Base-by-base conservation (phyloP, 2,329 filamentous ascomycete species). In the Fusarium xyrophilum region DNA sequence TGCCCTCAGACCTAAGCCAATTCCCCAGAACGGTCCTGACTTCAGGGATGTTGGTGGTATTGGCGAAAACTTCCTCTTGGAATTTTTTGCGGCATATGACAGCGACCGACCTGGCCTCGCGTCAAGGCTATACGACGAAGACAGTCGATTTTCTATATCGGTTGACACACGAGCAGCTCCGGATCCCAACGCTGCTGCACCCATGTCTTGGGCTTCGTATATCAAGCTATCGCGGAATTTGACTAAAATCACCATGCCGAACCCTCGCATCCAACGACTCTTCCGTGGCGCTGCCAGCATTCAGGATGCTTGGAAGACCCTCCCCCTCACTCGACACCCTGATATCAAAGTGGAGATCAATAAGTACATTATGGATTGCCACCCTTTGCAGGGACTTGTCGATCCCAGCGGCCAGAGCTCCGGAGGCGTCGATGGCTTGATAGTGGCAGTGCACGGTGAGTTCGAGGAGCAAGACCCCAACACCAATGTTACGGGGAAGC, bases 291-390 rank as follows among this genome's bases (percentile, higher is more conserved):
- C 82, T 7, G 83, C 87, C 42, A 82, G 85, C 43, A 93, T 97
- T 62, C 82, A 85, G 52, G 84, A 89, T 58, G 77, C 89, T 21
- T 96, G 93, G 90, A 85, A 86, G 56, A 81, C 81, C 6, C 83
- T 97, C 6, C 93, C 93, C 1, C 80, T 82, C 40, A 95, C 93
- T 12, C 86, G 86, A 44, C 93, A 97, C 76, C 90, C 93, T 3
- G 86, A 91, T 73, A 85, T 96, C 66, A 82, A 84, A 50, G 80
- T 85, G 2, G 87, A 92, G 47, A 80, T 89, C 15, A 83, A 87
- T 74, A 91, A 93, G 72, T 97, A 93, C 84, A 87, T 93, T 54
- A 88, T 97, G 75, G 93, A 97, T 78, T 94, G 92, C 70, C 90
- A 93, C 72, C 86, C 90, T 19, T 82, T 94, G 35, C 86, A 89